Evolutionary conservation across 495 filamentous ascomycete genomes (phyloP).

Genomic region (Filosporella fistucella): DNA sequence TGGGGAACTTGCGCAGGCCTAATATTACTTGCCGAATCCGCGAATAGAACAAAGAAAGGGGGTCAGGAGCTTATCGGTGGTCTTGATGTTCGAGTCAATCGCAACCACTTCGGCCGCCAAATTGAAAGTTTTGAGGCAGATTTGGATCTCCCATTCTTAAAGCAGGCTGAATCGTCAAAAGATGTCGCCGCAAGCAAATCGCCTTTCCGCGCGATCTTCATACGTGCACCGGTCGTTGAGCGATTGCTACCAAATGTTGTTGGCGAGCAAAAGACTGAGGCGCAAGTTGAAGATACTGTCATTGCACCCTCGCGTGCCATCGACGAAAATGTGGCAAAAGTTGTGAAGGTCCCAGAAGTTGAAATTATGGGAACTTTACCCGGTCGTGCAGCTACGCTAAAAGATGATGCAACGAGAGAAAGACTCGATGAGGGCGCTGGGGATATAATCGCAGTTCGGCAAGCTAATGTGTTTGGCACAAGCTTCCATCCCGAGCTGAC

Average conservation of each 20-base stretch:
- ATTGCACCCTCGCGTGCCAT: slow-evolving; percentile 54
- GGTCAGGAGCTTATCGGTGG: slow-evolving; percentile 94
- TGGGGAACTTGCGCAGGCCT: slow-evolving; percentile 98
- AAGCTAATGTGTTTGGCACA: slow-evolving; percentile 93
- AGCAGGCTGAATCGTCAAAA: slow-evolving; percentile 18
- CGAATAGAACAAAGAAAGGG: slow-evolving; percentile 82
- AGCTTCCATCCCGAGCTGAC: slow-evolving; percentile 98
- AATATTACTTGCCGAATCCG: slow-evolving; percentile 84
- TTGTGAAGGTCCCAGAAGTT: slow-evolving; percentile 31
- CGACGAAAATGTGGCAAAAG: slow-evolving; percentile 18
- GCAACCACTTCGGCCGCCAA: slow-evolving; percentile 96
- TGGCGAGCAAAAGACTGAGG: slow-evolving; percentile 47
- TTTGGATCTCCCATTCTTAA: slow-evolving; percentile 70
- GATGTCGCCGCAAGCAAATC: slow-evolving; percentile 22
- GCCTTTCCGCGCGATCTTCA: slow-evolving; percentile 83
- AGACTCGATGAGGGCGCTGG: slow-evolving; percentile 45
- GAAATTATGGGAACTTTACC: slow-evolving; percentile 57
- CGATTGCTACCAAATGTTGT: slow-evolving; percentile 58
- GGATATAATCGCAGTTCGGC: slow-evolving; percentile 85
- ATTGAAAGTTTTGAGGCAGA: slow-evolving; percentile 86
- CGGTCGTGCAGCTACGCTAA: slow-evolving; percentile 30
- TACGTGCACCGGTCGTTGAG: slow-evolving; percentile 91
- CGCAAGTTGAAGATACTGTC: slow-evolving; percentile 51
- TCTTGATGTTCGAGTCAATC: slow-evolving; percentile 81
- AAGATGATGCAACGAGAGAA: slow-evolving; percentile 21